Evolutionary conservation across 768 basidiomycete species (phyloP), one percentile per base, ranked within the genome.

Genomic region (Saitozyma podzolica): DNA sequence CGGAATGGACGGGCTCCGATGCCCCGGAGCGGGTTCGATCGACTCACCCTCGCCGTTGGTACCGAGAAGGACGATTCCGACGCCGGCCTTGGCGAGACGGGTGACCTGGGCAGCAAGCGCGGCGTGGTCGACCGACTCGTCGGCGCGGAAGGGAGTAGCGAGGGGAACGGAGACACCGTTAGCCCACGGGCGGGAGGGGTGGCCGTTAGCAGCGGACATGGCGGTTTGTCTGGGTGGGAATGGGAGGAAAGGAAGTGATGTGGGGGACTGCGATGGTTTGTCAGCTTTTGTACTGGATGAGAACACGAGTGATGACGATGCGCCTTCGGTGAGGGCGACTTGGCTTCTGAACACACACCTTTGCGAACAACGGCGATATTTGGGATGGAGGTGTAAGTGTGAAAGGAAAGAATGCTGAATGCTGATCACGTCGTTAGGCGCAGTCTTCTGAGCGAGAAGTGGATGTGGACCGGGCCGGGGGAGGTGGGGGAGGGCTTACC

Each of bases 111-210:
- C 82, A 63, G 86, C 81, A 70, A 89, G 86, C 10, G 88, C 83
- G 0, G 82, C 82, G 13, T 87, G 77, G 68, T 94, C 88, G 56
- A 92, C 80, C 39, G 89, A 88, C 66, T 89, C 82, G 53, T 86
- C 84, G 67, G 88, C 86, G 16, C 88, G 90, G 50, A 92, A 81
- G 11, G 81, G 78, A 6, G 81, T 82, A 58, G 90, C 86, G 3
- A 90, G 86, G 10, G 91, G 91, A 29, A 89, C 88, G 73, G 90
- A 91, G 60, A 87, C 82, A 6, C 90, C 89, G 41, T 85, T 81
- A 2, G 87, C 86, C 69, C 76, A 77, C 16, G 69, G 63, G 54
- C 67, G 61, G 45, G 63, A 49, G 42, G 63, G 20, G 48, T 41
- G 39, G 19, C 56, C 56, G 56, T 57, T 57, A 50, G 39, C 42